Conservation (phyloP, 192 early-diverging fungal species). For the Rhizophagus clarus region DNA sequence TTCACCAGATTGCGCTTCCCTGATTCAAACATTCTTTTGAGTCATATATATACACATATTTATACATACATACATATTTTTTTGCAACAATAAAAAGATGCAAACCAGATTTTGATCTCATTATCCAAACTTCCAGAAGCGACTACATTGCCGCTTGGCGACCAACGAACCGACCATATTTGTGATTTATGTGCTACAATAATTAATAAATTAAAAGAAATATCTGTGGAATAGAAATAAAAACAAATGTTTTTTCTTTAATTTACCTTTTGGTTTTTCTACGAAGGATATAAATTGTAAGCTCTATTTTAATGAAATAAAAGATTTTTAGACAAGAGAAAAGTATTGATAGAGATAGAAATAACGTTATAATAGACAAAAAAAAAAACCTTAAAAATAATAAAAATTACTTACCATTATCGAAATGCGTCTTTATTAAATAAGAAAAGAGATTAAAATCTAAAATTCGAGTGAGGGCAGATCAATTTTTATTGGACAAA, state of each 20-base stretch:
- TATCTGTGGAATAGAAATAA: no score
- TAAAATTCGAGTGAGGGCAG: no score
- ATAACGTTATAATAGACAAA: no score
- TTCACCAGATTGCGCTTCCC: constrained; percentile 58
- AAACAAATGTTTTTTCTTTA: not conserved
- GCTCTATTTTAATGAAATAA: not conserved
- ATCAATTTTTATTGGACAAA: no score
- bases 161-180: constrained; percentile 77
- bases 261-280: not conserved
- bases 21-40: constrained; percentile 22
- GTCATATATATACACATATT: no score
- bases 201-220: not conserved
- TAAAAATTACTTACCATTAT: no score
- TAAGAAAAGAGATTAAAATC: no score
- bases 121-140: constrained; percentile 68
- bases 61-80: not conserved
- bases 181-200: not conserved
- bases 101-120: constrained; percentile 74
- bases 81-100: not conserved
- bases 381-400: no score
- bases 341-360: no score
- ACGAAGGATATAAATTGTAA: not conserved
- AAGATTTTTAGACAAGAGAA: no score
- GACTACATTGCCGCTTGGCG: constrained; percentile 58
- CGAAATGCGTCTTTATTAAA: no score